These are phyloP conservation scores for Neoarthrinium moseri DNA, from an alignment of 2,329 filamentous ascomycete species.

Conservation along the genomic window DNA sequence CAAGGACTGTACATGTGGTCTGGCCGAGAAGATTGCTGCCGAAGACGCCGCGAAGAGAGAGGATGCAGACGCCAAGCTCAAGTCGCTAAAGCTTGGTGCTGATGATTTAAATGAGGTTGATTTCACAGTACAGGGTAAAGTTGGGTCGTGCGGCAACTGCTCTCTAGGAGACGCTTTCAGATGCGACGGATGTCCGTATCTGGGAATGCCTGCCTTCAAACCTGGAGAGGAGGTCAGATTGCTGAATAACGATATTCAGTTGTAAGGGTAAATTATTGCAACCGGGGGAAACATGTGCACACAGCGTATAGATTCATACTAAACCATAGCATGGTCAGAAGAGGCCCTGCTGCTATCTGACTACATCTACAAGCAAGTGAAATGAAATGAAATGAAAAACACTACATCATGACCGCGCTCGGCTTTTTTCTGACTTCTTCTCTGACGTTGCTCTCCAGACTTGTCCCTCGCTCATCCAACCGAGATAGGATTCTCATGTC, in stretches of 20 bases:
- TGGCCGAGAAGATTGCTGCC: conserved; percentile 80
- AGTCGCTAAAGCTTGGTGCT: conserved; percentile 67
- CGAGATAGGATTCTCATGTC: no score
- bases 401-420: no score
- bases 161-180: conserved; percentile 87
- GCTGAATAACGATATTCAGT: conserved; percentile 80
- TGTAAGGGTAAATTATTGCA: no score
- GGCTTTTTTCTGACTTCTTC: no score
- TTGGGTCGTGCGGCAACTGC: conserved; percentile 92
- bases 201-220: conserved; percentile 81
- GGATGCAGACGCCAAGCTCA: conserved; percentile 60
- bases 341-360: no score
- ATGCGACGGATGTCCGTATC: conserved; percentile 56
- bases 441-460: no score
- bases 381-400: no score
- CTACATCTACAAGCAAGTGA: no score
- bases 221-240: conserved; percentile 91
- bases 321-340: no score
- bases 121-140: conserved; percentile 96
- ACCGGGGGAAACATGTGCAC: no score
- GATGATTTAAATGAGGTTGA: conserved; percentile 88
- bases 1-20: conserved; percentile 96
- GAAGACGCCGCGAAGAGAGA: conserved; percentile 73
- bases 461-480: no score
- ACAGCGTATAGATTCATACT: no score